Percentiles rank a stretch among this genome's conserved stretches.
Evolutionary conservation across 306 rosid genomes (phyloP).

Genomic region (Astragalus glycyphyllos): DNA sequence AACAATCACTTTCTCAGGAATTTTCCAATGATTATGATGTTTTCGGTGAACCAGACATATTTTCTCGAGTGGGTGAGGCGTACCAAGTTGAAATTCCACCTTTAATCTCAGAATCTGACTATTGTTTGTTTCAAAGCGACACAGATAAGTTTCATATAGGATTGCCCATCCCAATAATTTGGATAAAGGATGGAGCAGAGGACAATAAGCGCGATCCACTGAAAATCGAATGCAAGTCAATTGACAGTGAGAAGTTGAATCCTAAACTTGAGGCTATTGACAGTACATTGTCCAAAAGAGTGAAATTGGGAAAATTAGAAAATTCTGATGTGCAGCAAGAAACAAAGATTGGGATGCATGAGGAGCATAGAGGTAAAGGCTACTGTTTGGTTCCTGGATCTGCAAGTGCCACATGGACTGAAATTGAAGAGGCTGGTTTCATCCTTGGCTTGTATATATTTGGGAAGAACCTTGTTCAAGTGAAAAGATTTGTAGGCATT

Average conservation of each 20-base stretch:
- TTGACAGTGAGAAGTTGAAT: constrained; percentile 37
- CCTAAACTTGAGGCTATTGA: constrained; percentile 45
- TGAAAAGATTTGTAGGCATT: constrained; percentile 66
- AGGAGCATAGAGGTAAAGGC: constrained; percentile 46
- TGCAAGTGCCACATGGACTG: constrained; percentile 62
- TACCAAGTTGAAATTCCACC: constrained; percentile 74
- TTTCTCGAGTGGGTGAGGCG: constrained; percentile 76
- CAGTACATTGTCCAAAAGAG: constrained; percentile 35
- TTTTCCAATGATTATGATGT: constrained; percentile 54
- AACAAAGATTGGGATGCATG: constrained; percentile 38
- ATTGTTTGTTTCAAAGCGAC: constrained; percentile 45
- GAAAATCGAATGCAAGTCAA: constrained; percentile 41
- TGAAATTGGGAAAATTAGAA: constrained; percentile 41
- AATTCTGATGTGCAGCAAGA: constrained; percentile 48
- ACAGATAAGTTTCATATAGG: constrained; percentile 55
- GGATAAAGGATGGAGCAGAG: constrained; percentile 56
- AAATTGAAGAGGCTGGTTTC: constrained; percentile 70
- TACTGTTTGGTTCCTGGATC: constrained; percentile 67
- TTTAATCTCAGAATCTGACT: constrained; percentile 52
- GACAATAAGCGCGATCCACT: constrained; percentile 35
- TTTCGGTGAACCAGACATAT: constrained; percentile 65
- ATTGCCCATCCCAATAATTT: constrained; percentile 61
- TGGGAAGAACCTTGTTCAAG: constrained; percentile 81
- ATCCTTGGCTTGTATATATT: constrained; percentile 84
- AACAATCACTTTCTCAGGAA: constrained; percentile 56